These are phyloP conservation scores for Calendula officinalis DNA, from an alignment of 129 eudicot genomes.

Conservation along the genomic window DNA sequence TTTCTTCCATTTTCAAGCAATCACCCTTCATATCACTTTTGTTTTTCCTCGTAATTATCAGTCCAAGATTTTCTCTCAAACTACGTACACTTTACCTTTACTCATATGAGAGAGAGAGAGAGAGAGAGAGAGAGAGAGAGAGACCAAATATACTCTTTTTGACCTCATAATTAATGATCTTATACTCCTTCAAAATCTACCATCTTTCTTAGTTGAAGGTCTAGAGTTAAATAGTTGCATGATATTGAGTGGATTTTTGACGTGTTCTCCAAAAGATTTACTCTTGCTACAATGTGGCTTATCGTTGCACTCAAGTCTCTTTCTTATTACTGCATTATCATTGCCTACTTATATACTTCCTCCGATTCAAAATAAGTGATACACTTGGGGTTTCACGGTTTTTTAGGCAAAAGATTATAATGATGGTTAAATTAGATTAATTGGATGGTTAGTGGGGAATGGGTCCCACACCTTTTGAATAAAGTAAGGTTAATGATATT, in stretches of 20 bases:
- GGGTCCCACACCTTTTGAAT: no score
- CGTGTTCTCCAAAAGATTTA: conserved; percentile 29
- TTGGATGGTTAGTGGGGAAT: no score
- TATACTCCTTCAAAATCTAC: conserved; percentile 10
- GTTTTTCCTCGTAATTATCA: conserved; percentile 30
- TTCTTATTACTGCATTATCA: conserved; percentile 42
- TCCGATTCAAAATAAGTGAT: no score
- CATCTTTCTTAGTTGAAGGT: conserved; percentile 17
- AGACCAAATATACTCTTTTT: conserved; percentile 35
- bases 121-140: background rate
- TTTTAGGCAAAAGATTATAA: no score
- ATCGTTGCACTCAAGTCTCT: conserved; percentile 11
- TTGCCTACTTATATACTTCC: conserved; percentile 22
- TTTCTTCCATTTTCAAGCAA: conserved; percentile 15
- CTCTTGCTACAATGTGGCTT: conserved; percentile 2
- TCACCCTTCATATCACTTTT: conserved; percentile 35
- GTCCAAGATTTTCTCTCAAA: conserved; percentile 35
- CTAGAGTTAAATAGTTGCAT: conserved; percentile 35
- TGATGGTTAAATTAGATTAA: no score
- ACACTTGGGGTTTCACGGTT: no score
- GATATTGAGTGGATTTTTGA: conserved; percentile 52
- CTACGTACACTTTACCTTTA: conserved; percentile 35
- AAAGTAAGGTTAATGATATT: no score
- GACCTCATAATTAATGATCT: conserved; percentile 15
- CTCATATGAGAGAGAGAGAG: background rate